Conservation (phyloP, 2,329 filamentous ascomycete genomes). For the Aspergillus aculeatinus region DNA sequence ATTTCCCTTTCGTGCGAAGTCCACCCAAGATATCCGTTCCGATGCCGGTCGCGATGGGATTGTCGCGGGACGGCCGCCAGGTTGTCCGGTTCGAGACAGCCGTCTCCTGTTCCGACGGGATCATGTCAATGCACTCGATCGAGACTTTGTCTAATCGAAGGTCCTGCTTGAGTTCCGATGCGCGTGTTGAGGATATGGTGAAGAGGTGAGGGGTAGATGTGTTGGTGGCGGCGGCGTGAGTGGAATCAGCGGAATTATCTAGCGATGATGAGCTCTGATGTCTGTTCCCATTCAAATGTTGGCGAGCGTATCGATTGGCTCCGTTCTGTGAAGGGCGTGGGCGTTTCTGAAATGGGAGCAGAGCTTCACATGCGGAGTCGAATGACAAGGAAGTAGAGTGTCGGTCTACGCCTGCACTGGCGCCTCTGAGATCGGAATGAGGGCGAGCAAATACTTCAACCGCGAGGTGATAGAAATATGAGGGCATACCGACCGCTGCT, state of each 20-base stretch:
- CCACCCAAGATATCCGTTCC: conserved; percentile 57
- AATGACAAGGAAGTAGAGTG: conserved; percentile 27
- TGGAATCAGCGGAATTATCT: conserved; percentile 5
- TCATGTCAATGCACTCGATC: conserved; percentile 79
- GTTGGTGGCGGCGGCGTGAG: conserved; percentile 5
- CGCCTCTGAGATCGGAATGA: conserved; percentile 17
- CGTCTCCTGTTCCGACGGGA: conserved; percentile 32
- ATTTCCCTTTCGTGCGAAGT: conserved; percentile 78
- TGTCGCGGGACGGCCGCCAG: conserved; percentile 27
- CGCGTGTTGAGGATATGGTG: conserved; percentile 19
- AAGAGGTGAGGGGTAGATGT: conserved; percentile 18
- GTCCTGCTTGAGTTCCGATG: conserved; percentile 50
- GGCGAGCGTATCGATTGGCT: conserved; percentile 12
- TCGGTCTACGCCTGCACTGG: conserved; percentile 7
- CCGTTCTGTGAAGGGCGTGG: conserved; percentile 16
- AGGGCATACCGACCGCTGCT: conserved; percentile 52
- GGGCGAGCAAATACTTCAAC: conserved; percentile 56
- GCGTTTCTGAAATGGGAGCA: conserved; percentile 38
- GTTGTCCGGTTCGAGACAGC: conserved; percentile 23
- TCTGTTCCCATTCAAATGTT: conserved; percentile 10
- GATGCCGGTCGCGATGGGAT: conserved; percentile 49
- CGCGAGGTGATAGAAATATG: conserved; percentile 63
- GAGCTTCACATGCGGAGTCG: conserved; percentile 38
- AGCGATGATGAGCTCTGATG: conserved; percentile 9
- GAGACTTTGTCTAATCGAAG: conserved; percentile 79